Base-by-base conservation (phyloP, 1,139 yeast species). In the Wickerhamomyces sp. region DNA sequence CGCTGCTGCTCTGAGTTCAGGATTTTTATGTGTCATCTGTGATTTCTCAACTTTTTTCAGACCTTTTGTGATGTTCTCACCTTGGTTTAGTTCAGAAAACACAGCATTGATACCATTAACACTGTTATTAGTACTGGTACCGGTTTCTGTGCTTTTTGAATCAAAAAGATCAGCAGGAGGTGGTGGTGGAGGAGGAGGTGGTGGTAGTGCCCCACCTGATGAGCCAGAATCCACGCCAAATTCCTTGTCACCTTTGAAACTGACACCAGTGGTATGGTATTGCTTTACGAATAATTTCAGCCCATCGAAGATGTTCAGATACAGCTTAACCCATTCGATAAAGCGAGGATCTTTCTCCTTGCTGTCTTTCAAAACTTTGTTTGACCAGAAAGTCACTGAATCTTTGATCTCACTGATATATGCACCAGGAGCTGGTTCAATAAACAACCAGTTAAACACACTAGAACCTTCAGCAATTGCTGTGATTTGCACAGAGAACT, bases 1-100 rank as follows among this genome's bases (percentile, higher is more conserved):
- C 0, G 72, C 64, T 3, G 72, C 60, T 10, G 70, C 73, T 57
- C 95, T 81, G 52, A 88, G 69, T 32, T 72, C 82, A 5, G 97
- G 97, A 63, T 89, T 89, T 66, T 89, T 90, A 64, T 89, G 97
- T 25, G 96, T 88, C 94, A 87, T 88, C 65, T 89, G 86, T 16
- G 95, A 83, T 65, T 80, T 86, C 52, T 89, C 97, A 33, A 92
- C 97, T 64, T 92, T 92, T 60, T 83, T 87, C 54, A 94, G 77
- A 5, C 89, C 86, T 22, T 90, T 70, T 3, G 97, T 90, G 54
- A 94, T 83, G 30, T 66, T 67, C 49, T 81, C 86, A 41, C 99
- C 99, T 65, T 81, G 74, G 65, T 83, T 90, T 47, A 94, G 70
- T 50, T 87, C 95, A n/a, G 87, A 82, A 61, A 94, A 92, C 10